Percentiles rank a stretch among this genome's conserved stretches.
phyloP scores from a whole-genome alignment of 1,139 yeast species.

The Protomyces gravidus region DNA sequence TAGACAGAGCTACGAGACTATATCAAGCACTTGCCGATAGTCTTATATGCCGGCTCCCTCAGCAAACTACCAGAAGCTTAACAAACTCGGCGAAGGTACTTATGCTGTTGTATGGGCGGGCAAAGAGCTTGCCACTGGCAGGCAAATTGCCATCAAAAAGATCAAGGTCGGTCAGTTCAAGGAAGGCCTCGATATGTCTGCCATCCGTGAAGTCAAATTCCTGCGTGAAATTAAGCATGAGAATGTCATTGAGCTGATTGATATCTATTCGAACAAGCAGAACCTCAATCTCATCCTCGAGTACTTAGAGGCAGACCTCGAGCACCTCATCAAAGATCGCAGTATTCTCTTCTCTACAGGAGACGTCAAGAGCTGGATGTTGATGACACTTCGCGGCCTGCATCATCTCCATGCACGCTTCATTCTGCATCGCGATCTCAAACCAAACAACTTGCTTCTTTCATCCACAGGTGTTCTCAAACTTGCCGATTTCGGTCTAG shows the following conservation, averaged over 20 bases:
- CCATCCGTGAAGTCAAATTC: conserved; percentile 89
- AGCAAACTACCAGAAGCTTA: conserved; percentile 44
- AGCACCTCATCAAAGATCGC: conserved; percentile 79
- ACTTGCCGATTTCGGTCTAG: conserved; percentile 69
- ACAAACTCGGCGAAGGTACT: conserved; percentile 97
- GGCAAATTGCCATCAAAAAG: conserved; percentile 85
- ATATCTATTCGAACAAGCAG: conserved; percentile 38
- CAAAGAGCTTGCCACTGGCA: conserved; percentile 44
- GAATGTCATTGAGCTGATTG: conserved; percentile 77
- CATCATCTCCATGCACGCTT: conserved; percentile 92
- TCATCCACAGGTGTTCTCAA: conserved; percentile 85
- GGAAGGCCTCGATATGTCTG: conserved; percentile 97
- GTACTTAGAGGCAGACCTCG: conserved; percentile 85
- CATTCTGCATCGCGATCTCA: conserved; percentile 67
- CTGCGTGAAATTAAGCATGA: conserved; percentile 94
- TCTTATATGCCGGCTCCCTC: neutral
- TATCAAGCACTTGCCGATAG: too few relatives aligned
- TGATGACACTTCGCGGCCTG: conserved; percentile 89
- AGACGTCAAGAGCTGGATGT: conserved; percentile 87
- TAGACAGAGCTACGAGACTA: too few relatives aligned
- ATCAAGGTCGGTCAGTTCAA: conserved; percentile 91
- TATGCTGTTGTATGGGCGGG: conserved; percentile 88
- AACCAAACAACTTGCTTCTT: conserved; percentile 77
- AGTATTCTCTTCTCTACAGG: conserved; percentile 72
- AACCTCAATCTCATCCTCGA: conserved; percentile 84